Conservation (phyloP, 179 eudicot species). For the Spergularia azorica region DNA sequence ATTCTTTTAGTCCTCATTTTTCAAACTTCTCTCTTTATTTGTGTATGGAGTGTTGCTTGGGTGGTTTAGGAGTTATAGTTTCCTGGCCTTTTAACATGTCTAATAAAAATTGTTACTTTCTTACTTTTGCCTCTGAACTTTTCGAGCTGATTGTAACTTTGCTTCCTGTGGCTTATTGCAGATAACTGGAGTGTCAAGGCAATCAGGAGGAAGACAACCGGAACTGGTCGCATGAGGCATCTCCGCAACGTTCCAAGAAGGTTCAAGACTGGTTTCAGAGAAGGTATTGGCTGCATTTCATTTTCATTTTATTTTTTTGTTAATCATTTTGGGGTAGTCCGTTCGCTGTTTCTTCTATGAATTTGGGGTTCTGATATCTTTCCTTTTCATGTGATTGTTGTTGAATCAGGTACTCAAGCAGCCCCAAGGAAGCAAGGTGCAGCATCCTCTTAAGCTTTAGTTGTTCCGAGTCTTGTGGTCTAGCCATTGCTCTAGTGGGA, state of each 20-base stretch:
- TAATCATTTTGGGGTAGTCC: background rate
- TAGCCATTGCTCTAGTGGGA: conserved; percentile 15
- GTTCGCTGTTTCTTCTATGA: too few relatives aligned
- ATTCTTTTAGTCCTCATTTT: too few relatives aligned
- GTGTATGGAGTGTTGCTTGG: too few relatives aligned
- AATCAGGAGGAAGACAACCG: conserved; percentile 91
- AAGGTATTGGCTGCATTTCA: conserved; percentile 44
- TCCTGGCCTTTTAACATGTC: too few relatives aligned
- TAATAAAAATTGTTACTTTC: too few relatives aligned
- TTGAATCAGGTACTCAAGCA: conserved; percentile 58
- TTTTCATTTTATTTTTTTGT: background rate
- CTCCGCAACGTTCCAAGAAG: conserved; percentile 83
- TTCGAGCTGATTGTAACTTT: background rate
- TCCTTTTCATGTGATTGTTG: conserved; percentile 1
- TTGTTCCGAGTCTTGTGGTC: background rate
- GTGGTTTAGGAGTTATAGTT: too few relatives aligned
- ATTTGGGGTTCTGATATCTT: background rate
- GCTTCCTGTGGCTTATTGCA: conserved; percentile 1
- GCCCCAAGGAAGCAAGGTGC: conserved; percentile 77
- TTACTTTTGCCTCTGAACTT: too few relatives aligned
- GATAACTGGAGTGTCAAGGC: conserved; percentile 97
- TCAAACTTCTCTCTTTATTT: too few relatives aligned
- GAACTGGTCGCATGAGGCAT: conserved; percentile 93
- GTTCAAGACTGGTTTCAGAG: conserved; percentile 89
- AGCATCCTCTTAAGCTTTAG: conserved; percentile 35